Percentiles rank a stretch among this genome's conserved stretches.
Evolutionary conservation across 2,329 filamentous ascomycete genomes (phyloP).

Genomic region (Xylogone sp.): DNA sequence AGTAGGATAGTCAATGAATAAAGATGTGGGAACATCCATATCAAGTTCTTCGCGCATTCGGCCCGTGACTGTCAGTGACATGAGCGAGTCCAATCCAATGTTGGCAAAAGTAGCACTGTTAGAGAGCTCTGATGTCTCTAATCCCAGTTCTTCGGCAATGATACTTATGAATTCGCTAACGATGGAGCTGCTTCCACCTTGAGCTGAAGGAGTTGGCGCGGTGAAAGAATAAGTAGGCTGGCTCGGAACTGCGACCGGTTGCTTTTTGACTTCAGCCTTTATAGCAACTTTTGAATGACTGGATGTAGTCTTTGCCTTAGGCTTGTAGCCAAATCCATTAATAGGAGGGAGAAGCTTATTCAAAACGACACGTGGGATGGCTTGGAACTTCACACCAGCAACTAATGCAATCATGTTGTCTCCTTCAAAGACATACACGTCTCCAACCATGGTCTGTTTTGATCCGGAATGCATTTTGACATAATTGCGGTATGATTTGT

Average conservation of each 20-base stretch:
- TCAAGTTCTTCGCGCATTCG: slow-evolving; percentile 54
- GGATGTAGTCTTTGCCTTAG: slow-evolving; percentile 14
- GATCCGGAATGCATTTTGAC: slow-evolving; percentile 49
- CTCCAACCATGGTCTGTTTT: slow-evolving; percentile 46
- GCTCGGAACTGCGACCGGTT: slow-evolving; percentile 5
- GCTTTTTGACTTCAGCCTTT: background rate
- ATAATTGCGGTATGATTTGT: slow-evolving; percentile 49
- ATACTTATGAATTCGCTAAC: slow-evolving; percentile 59
- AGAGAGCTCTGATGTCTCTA: slow-evolving; percentile 48
- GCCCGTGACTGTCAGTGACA: slow-evolving; percentile 51
- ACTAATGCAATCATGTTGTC: slow-evolving; percentile 8
- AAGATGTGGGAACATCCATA: slow-evolving; percentile 46
- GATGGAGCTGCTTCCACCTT: background rate
- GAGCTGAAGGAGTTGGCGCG: background rate
- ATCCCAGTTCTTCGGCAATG: slow-evolving; percentile 50
- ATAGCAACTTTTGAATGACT: background rate
- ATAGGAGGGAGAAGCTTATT: slow-evolving; percentile 48
- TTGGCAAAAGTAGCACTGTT: slow-evolving; percentile 52
- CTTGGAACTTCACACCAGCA: slow-evolving; percentile 8
- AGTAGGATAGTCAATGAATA: slow-evolving; percentile 33
- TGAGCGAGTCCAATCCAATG: slow-evolving; percentile 55
- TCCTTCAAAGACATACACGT: slow-evolving; percentile 49
- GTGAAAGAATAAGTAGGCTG: slow-evolving; percentile 14
- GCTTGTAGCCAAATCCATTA: slow-evolving; percentile 43
- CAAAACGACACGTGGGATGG: slow-evolving; percentile 40